Conservation (phyloP, 192 early-diverging fungal species). For the Backusella sp. region DNA sequence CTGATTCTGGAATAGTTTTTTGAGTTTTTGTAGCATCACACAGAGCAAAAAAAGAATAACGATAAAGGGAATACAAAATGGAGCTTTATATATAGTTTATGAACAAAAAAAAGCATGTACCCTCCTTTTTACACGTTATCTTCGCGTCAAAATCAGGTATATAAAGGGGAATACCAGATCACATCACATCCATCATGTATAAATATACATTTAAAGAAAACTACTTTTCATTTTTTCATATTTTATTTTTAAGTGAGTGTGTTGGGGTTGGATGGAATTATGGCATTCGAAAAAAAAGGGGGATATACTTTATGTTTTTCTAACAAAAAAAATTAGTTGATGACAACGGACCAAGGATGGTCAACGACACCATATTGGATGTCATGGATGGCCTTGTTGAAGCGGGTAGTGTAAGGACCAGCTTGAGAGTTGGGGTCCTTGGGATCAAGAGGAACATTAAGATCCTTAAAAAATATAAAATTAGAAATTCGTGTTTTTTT, state of each 20-base stretch:
- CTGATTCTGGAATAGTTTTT: neutral
- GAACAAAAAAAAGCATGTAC: no score
- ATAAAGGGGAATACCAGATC: no score
- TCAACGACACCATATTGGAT: slow-evolving; percentile 93
- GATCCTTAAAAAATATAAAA: slow-evolving; percentile 43
- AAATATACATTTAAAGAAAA: no score
- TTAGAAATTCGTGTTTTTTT: neutral
- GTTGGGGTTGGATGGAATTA: neutral
- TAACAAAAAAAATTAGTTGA: slow-evolving; percentile 45
- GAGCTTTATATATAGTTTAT: no score
- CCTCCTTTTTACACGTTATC: no score
- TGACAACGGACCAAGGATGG: slow-evolving; percentile 86
- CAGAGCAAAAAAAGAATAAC: neutral
- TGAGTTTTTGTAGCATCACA: neutral
- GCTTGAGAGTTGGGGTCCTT: slow-evolving; percentile 73
- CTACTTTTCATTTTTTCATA: no score
- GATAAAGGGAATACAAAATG: no score
- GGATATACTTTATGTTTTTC: neutral
- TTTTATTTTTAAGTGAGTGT: neutral
- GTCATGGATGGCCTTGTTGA: slow-evolving; percentile 84
- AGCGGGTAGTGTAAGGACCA: slow-evolving; percentile 77
- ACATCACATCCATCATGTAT: no score
- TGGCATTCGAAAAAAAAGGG: neutral
- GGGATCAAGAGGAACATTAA: slow-evolving; percentile 87
- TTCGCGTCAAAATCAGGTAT: no score